Evolutionary conservation across 2,329 filamentous ascomycete genomes (phyloP).

Genomic region (Sporothrix mexicana): DNA sequence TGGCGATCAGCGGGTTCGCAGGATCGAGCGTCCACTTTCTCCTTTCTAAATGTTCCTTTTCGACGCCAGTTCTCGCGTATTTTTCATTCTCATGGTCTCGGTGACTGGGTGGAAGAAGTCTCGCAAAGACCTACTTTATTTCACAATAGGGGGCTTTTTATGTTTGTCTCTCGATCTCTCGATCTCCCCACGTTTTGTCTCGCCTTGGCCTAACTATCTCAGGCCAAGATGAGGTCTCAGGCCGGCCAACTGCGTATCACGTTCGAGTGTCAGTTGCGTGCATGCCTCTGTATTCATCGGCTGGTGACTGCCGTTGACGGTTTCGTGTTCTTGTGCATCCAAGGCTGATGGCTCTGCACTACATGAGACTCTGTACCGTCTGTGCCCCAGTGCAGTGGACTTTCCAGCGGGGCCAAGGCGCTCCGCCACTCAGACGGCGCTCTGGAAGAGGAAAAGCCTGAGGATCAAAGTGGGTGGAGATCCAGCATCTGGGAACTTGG

Average conservation of each 20-base stretch:
- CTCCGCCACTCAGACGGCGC: conserved; percentile 22
- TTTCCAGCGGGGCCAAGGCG: conserved; percentile 16
- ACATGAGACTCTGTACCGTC: conserved; percentile 6
- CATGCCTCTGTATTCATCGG: not conserved
- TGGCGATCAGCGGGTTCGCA: conserved; percentile 4
- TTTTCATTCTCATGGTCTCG: not conserved
- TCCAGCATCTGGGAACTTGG: not conserved
- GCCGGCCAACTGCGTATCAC: not conserved
- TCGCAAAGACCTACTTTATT: too few species aligned
- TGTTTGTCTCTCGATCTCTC: not conserved
- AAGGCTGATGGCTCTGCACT: not conserved
- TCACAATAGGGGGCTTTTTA: not conserved
- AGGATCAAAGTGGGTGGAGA: not conserved
- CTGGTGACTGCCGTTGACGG: not conserved
- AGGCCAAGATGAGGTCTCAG: conserved; percentile 1
- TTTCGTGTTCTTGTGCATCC: not conserved
- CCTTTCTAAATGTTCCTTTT: not conserved
- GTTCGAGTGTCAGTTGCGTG: not conserved
- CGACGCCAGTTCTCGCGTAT: not conserved
- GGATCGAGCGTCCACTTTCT: conserved; percentile 16
- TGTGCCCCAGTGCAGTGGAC: conserved; percentile 2
- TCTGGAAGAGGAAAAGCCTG: not conserved
- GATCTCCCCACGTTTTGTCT: conserved; percentile 14
- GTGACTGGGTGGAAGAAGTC: too few species aligned
- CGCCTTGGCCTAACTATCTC: not conserved